A percentile compares a stretch with the other conserved stretches of the same genome.
These are phyloP conservation scores for Cantharellus anzutake DNA, from an alignment of 768 basidiomycete species.

Conservation along the genomic window DNA sequence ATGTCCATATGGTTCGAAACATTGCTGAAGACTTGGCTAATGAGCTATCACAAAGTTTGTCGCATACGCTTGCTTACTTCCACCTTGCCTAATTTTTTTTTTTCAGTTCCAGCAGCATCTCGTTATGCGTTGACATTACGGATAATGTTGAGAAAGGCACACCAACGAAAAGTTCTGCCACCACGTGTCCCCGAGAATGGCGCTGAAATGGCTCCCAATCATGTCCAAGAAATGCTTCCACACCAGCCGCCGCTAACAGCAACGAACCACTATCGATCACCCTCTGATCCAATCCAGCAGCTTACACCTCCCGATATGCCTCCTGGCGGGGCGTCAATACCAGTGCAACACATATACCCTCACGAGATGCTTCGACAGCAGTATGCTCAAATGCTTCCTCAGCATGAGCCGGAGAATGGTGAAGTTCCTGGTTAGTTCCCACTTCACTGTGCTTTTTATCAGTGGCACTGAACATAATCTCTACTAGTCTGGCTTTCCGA, in stretches of 20 bases:
- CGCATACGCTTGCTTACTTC: not conserved
- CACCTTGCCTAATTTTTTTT: not conserved
- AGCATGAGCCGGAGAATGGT: not conserved
- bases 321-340: too few species aligned
- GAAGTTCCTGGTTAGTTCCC: not conserved
- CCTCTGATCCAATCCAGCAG: not conserved
- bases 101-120: slow-evolving; percentile 60
- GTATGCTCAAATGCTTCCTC: not conserved
- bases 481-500: slow-evolving; percentile 54
- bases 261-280: not conserved
- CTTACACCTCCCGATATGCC: slow-evolving; percentile 23
- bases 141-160: slow-evolving; percentile 53
- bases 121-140: slow-evolving; percentile 82
- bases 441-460: not conserved
- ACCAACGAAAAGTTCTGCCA: slow-evolving; percentile 19
- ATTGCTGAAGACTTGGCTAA: slow-evolving; percentile 62
- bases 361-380: slow-evolving; percentile 16
- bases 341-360: slow-evolving; percentile 7
- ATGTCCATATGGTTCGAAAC: slow-evolving; percentile 49
- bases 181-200: slow-evolving; percentile 19
- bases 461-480: not conserved
- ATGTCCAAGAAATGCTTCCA: not conserved
- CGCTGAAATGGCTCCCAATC: not conserved
- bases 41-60: slow-evolving; percentile 62
- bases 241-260: not conserved